Conservation (phyloP, 345 rosid species). For the Citrus maxima region DNA sequence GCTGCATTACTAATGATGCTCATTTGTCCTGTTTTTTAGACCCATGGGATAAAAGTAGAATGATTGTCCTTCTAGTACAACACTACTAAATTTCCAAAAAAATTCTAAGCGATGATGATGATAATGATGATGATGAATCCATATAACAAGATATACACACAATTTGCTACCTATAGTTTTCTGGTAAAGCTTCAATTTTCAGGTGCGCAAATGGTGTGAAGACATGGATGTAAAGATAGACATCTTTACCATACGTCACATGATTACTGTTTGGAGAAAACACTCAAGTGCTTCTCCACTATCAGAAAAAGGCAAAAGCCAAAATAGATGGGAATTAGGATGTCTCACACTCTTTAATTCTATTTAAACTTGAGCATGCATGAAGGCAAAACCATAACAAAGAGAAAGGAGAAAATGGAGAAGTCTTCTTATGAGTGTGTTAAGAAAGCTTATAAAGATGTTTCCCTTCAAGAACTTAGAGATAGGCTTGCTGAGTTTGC, state of each 20-base stretch:
- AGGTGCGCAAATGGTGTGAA: slow-evolving; percentile 24
- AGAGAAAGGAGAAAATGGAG: slow-evolving; percentile 5
- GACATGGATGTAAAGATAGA: slow-evolving; percentile 20
- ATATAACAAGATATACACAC: not conserved
- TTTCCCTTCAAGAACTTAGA: slow-evolving; percentile 42
- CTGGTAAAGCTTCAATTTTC: not conserved
- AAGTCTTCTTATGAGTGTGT: slow-evolving; percentile 4
- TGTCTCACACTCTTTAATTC: not conserved
- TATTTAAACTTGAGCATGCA: slow-evolving; percentile 25
- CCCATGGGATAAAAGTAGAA: slow-evolving; percentile 5
- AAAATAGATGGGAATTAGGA: not conserved
- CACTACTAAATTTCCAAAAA: not conserved
- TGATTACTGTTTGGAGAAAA: slow-evolving; percentile 19
- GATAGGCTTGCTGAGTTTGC: slow-evolving; percentile 50
- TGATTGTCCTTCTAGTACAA: slow-evolving; percentile 6
- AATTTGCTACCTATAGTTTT: not conserved
- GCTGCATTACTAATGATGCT: not conserved
- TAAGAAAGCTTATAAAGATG: slow-evolving; percentile 23
- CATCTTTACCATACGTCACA: slow-evolving; percentile 21
- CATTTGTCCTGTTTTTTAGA: not conserved
- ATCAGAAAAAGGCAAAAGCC: not conserved
- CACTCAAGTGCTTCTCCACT: slow-evolving; percentile 28
- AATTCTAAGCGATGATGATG: not conserved
- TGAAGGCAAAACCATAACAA: not conserved
- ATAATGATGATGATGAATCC: not conserved